Percentiles rank a stretch among this genome's conserved stretches.
Evolutionary conservation across 257 asterid genomes (phyloP).

Genomic region (Gardenia jasminoides): DNA sequence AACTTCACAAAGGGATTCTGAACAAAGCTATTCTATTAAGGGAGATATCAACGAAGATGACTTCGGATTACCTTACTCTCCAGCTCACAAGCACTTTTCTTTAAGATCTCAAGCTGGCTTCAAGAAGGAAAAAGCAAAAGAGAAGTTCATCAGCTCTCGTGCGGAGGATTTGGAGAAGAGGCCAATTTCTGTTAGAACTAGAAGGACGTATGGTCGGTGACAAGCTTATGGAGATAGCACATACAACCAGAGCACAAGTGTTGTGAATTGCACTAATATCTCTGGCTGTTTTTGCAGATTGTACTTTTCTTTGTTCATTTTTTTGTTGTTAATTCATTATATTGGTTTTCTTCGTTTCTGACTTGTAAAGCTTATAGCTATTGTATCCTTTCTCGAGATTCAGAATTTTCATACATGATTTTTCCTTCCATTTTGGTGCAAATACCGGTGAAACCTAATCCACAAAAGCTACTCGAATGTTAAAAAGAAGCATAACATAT

Average conservation of each 20-base stretch:
- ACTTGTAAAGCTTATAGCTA: constrained; percentile 2
- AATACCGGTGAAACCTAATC: background rate
- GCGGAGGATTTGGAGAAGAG: constrained; percentile 35
- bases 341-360: background rate
- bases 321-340: background rate
- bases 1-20: constrained; percentile 7
- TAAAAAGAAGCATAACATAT: too few species aligned
- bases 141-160: constrained; percentile 12
- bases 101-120: constrained; percentile 20
- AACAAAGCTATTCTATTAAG: background rate
- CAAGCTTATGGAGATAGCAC: background rate
- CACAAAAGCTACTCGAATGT: background rate
- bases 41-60: constrained; percentile 6
- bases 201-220: constrained; percentile 30
- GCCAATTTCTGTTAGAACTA: constrained; percentile 54
- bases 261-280: background rate
- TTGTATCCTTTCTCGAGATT: background rate
- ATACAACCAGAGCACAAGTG: background rate
- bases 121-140: constrained; percentile 15
- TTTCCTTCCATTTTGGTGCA: background rate
- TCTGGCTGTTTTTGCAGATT: background rate
- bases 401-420: background rate
- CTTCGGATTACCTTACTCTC: constrained; percentile 12
- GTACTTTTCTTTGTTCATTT: constrained; percentile 7
- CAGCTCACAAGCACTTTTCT: constrained; percentile 15